Evolutionary conservation across 2,329 filamentous ascomycete genomes (phyloP), one percentile per base, ranked within the genome.

Genomic region (Neurospora sp.): DNA sequence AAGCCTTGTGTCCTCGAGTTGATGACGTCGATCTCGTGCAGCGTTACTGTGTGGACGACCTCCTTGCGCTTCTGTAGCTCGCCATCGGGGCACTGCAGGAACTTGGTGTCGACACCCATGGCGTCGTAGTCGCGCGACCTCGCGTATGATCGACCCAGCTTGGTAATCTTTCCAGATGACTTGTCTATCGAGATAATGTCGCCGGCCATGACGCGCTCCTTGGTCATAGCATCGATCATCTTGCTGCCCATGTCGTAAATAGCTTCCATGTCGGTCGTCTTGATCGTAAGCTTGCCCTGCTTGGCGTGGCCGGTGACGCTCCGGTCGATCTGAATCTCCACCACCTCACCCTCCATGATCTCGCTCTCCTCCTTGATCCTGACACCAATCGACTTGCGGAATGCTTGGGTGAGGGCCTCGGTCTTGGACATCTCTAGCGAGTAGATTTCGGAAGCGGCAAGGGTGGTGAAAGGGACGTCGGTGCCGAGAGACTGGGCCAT

Each of bases 221-320:
- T 98, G 75, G 94, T 97, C 93, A 99, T 97, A 74, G 93, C 93
- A 79, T 99, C 96, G 75, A 99, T 99, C 96, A 99, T 98, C 83
- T 98, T 98, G 75, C 92, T 95, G 74, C 96, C 96, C 94, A 99
- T 97, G 78, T 99, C 96, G 83, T 98, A 99, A 74, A 99, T 92
- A 12, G 96, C 97, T 82, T 99, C 96, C 96, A 99, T 99, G 80
- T 99, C 96, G 70, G 95, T 98, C 11, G 96, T 99, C 84, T 99
- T 99, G 84, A 99, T 97, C 23, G 96, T 99, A 74, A 99, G 89
- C 82, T 99, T 99, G 77, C 96, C 96, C 85, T 97, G 95, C 85
- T 98, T 99, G 77, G 96, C 96, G 75, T 92, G 92, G 67, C 96
- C 96, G 15, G 96, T 98, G 69, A 99, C 93, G 77, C 94, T 97